Evolutionary conservation across 2,329 filamentous ascomycete species (phyloP).

Genomic region (Paraphoma sp.): DNA sequence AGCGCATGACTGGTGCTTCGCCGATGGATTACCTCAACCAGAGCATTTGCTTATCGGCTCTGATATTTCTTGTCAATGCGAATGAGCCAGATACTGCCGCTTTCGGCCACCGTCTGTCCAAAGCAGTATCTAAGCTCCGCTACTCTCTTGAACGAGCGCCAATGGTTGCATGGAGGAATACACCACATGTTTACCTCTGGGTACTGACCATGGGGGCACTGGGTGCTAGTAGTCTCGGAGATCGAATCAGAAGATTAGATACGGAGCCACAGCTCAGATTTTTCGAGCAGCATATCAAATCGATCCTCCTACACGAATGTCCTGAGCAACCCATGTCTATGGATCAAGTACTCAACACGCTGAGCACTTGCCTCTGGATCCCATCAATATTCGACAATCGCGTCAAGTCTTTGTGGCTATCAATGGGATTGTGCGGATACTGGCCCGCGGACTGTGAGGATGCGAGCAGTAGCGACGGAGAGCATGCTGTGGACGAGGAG

Average conservation of each 20-base stretch:
- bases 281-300: slow-evolving; percentile 25
- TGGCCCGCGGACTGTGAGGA: slow-evolving; percentile 10
- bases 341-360: slow-evolving; percentile 20
- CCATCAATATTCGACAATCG: slow-evolving; percentile 25
- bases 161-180: slow-evolving; percentile 25
- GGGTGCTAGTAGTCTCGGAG: slow-evolving; percentile 21
- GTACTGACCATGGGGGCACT: slow-evolving; percentile 37
- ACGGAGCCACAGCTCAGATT: slow-evolving; percentile 13
- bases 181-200: slow-evolving; percentile 36
- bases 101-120: slow-evolving; percentile 22
- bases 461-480: slow-evolving; percentile 16
- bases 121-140: slow-evolving; percentile 29
- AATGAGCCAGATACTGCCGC: slow-evolving; percentile 25
- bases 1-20: not conserved
- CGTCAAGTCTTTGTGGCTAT: slow-evolving; percentile 21
- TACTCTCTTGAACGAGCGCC: slow-evolving; percentile 17
- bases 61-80: slow-evolving; percentile 35
- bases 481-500: slow-evolving; percentile 11
- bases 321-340: slow-evolving; percentile 9
- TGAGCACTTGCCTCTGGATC: slow-evolving; percentile 31
- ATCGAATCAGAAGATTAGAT: not conserved
- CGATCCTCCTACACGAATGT: slow-evolving; percentile 13
- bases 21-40: slow-evolving; percentile 23
- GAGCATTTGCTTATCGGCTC: slow-evolving; percentile 31
- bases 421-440: slow-evolving; percentile 24